phyloP scores from a whole-genome alignment of 352 stramenopile genomes.

The Pythium rhizo-oryzae region DNA sequence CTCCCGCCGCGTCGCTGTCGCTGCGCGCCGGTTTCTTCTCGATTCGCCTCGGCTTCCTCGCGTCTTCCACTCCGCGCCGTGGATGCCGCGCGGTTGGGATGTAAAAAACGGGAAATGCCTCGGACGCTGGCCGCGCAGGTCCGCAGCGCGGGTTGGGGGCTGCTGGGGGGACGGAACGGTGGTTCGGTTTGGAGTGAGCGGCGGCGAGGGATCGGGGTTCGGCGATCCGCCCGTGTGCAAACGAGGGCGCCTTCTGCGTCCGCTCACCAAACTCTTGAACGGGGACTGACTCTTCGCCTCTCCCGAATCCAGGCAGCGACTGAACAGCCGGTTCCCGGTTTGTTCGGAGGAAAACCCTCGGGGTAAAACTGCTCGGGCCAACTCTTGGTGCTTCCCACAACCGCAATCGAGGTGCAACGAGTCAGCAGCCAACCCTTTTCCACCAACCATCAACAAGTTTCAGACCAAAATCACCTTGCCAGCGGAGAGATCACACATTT shows the following conservation, averaged over 20 bases:
- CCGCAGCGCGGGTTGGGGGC: conserved; percentile 2
- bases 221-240: conserved; percentile 4
- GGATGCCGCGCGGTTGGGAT: conserved; percentile 5
- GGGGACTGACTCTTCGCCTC: conserved; percentile 28
- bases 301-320: conserved; percentile 20
- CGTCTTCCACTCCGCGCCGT: conserved; percentile 21
- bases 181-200: conserved; percentile 9
- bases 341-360: conserved; percentile 8
- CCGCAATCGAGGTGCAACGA: conserved; percentile 3
- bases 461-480: no score
- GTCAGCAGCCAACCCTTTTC: conserved; percentile 1
- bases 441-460: conserved; percentile 12
- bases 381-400: neutral
- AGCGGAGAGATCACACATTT: no score
- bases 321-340: conserved; percentile 26
- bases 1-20: no score
- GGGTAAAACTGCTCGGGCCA: neutral
- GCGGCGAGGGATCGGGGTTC: conserved; percentile 13
- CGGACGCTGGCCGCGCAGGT: neutral
- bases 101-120: conserved; percentile 42
- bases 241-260: neutral
- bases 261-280: neutral
- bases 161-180: conserved; percentile 7
- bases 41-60: conserved; percentile 29
- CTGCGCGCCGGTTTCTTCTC: conserved; percentile 25